Evolutionary conservation across 768 basidiomycete genomes (phyloP).

Genomic region (Amanita exitialis): DNA sequence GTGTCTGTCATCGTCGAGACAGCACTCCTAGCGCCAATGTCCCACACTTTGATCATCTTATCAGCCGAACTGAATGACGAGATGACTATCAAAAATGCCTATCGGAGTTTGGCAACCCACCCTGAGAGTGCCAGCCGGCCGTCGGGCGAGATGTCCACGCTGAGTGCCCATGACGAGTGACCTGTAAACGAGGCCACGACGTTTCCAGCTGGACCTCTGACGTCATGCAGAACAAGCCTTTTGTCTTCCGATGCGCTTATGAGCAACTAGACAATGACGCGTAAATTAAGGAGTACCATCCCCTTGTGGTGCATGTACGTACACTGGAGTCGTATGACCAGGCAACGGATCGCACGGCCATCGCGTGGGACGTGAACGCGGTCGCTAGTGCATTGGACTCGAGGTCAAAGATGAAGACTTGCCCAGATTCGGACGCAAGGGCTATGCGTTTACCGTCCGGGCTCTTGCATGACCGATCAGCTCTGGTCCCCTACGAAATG

Average conservation of each 20-base stretch:
- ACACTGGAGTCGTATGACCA: slow-evolving; percentile 91
- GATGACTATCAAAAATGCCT: slow-evolving; percentile 2
- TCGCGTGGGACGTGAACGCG: slow-evolving; percentile 82
- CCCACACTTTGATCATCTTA: slow-evolving; percentile 83
- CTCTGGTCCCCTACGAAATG: background rate
- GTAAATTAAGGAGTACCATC: background rate
- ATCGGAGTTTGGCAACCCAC: background rate
- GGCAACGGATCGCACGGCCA: slow-evolving; percentile 76
- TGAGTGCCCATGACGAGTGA: slow-evolving; percentile 88
- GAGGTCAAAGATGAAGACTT: slow-evolving; percentile 79
- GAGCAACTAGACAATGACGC: slow-evolving; percentile 44
- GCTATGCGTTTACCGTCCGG: slow-evolving; percentile 81
- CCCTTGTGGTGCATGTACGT: slow-evolving; percentile 15
- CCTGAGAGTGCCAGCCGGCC: slow-evolving; percentile 38
- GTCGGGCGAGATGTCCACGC: slow-evolving; percentile 75
- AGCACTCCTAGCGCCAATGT: slow-evolving; percentile 59
- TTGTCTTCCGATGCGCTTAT: slow-evolving; percentile 91
- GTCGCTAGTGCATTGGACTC: slow-evolving; percentile 53
- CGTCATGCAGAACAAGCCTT: slow-evolving; percentile 83
- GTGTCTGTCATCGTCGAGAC: slow-evolving; percentile 73
- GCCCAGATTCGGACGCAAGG: slow-evolving; percentile 78
- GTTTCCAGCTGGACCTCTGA: slow-evolving; percentile 67
- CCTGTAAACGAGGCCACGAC: slow-evolving; percentile 81
- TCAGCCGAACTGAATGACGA: slow-evolving; percentile 56
- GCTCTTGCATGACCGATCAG: slow-evolving; percentile 39